phyloP scores from a whole-genome alignment of 2,329 filamentous ascomycete genomes.

The Pseudocercospora crystallina region DNA sequence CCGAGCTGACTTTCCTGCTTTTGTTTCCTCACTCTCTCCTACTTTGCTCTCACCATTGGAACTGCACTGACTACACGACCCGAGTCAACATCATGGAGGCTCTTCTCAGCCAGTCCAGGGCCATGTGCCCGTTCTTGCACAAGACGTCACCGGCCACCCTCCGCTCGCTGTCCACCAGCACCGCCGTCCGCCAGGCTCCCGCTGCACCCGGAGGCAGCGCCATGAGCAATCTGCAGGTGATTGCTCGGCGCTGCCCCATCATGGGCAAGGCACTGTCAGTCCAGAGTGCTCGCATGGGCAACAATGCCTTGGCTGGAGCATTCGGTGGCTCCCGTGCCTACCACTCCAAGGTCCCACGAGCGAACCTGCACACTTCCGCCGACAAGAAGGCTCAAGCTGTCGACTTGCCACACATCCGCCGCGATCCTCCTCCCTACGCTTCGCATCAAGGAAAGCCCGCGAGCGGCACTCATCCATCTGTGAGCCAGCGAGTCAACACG shows the following conservation, averaged over 20 bases:
- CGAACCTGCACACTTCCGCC: constrained; percentile 77
- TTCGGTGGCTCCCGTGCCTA: constrained; percentile 52
- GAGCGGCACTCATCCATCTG: constrained; percentile 6
- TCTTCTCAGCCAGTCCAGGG: constrained; percentile 89
- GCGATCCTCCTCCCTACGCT: constrained; percentile 25
- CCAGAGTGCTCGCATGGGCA: constrained; percentile 59
- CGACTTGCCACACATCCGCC: constrained; percentile 48
- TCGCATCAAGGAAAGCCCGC: constrained; percentile 16
- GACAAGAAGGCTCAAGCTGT: constrained; percentile 76
- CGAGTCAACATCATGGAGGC: constrained; percentile 69
- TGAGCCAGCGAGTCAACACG: constrained; percentile 36
- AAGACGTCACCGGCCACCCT: constrained; percentile 89
- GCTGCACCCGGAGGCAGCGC: constrained; percentile 74
- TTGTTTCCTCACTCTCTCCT: not conserved
- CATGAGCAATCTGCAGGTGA: constrained; percentile 94
- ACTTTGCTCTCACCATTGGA: not conserved
- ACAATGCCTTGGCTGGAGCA: constrained; percentile 48
- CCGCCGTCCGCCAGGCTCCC: constrained; percentile 65
- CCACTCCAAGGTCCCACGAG: constrained; percentile 57
- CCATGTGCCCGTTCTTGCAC: constrained; percentile 96
- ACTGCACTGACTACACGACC: not conserved
- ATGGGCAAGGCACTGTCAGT: constrained; percentile 94
- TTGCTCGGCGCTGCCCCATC: constrained; percentile 92
- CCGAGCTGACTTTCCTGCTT: not conserved
- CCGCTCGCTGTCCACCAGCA: constrained; percentile 79